Percentiles rank a stretch among this genome's conserved stretches.
These are phyloP conservation scores for Aspergillus panamensis DNA, from an alignment of 495 filamentous ascomycete genomes.

Conservation along the genomic window DNA sequence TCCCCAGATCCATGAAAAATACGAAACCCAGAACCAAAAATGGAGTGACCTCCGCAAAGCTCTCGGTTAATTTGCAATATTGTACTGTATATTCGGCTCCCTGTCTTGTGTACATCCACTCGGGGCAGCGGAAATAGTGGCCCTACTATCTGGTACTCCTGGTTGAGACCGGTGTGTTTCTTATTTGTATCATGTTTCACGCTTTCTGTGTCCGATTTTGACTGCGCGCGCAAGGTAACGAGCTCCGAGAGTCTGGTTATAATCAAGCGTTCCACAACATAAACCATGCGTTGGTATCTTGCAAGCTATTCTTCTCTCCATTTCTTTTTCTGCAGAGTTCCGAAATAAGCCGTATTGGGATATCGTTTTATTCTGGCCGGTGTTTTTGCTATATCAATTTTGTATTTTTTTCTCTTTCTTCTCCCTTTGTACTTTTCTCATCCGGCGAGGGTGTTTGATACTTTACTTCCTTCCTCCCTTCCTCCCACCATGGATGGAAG, in stretches of 20 bases:
- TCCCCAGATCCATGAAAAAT: slow-evolving; percentile 52
- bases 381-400: not conserved
- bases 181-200: slow-evolving; percentile 22
- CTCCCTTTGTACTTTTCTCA: not conserved
- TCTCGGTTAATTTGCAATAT: slow-evolving; percentile 40
- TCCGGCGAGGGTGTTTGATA: not conserved
- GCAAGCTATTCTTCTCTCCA: slow-evolving; percentile 17
- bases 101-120: slow-evolving; percentile 19
- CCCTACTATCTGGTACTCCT: slow-evolving; percentile 18
- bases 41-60: slow-evolving; percentile 77
- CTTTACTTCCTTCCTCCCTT: not conserved
- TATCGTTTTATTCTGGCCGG: not conserved
- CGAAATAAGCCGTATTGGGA: not conserved
- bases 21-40: slow-evolving; percentile 73
- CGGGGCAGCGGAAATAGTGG: not conserved
- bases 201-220: slow-evolving; percentile 12
- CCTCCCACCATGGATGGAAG: not conserved
- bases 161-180: slow-evolving; percentile 16
- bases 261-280: slow-evolving; percentile 16
- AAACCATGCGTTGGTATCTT: slow-evolving; percentile 10
- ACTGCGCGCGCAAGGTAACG: slow-evolving; percentile 13
- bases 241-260: slow-evolving; percentile 15
- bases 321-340: not conserved
- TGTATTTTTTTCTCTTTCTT: not conserved
- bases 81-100: slow-evolving; percentile 27